phyloP scores from a whole-genome alignment of 148 eudicot genomes.

The Rhododendron mucronatum region DNA sequence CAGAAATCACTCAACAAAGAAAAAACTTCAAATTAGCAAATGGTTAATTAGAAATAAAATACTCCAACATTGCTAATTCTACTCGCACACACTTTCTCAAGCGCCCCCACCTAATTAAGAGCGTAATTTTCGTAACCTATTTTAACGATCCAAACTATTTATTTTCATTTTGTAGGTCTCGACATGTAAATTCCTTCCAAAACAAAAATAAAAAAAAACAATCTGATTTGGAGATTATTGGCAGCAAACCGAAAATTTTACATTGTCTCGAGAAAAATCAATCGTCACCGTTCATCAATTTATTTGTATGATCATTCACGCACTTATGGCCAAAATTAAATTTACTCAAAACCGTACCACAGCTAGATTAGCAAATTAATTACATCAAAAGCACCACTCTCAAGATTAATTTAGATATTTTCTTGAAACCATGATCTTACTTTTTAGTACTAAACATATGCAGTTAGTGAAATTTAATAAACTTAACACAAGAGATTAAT shows the following conservation, averaged over 20 bases:
- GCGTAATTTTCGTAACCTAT: background rate
- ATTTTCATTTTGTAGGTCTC: background rate
- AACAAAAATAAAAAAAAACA: background rate
- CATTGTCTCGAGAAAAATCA: background rate
- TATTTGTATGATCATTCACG: background rate
- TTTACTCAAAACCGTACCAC: background rate
- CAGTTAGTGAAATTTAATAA: background rate
- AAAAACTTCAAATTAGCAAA: background rate
- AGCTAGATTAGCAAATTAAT: background rate
- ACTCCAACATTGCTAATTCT: background rate
- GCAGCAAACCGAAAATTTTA: background rate
- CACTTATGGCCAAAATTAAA: background rate
- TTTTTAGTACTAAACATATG: background rate
- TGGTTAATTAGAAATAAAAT: background rate
- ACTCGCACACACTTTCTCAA: too few species aligned
- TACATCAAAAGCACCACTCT: background rate
- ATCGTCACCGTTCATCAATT: background rate
- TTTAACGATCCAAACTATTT: background rate
- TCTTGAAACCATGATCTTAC: background rate
- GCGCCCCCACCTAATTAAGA: too few species aligned
- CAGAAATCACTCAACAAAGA: background rate
- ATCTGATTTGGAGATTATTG: background rate
- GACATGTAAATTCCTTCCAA: background rate
- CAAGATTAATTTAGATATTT: background rate
- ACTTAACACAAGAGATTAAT: background rate